Base-by-base conservation (phyloP, 257 asterid species). In the Mitragyna speciosa region DNA sequence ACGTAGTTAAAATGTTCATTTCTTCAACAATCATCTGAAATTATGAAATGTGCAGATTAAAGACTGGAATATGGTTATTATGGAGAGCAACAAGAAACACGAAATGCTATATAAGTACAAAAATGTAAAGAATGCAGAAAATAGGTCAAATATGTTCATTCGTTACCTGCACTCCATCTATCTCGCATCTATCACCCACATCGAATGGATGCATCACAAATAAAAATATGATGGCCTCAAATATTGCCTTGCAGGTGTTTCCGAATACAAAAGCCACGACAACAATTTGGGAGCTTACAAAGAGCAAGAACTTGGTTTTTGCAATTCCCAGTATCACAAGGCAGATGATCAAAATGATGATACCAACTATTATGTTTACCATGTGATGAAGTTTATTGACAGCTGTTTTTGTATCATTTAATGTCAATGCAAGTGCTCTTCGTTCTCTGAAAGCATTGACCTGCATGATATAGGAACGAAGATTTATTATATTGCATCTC, bases 181-280 rank as follows among this genome's bases (percentile, higher is more conserved):
- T 80, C 85, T 95, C 99, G 67, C 98, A 93, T 17, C 98, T 92
- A 52, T 95, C 99, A 8, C 98, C 97, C 41, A 94, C 98, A 63
- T 94, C 98, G 20, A 87, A 92, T 7, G 98, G 98, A 78, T 95
- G 98, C 83, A 93, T 89, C 22, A 95, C 94, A 52, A 95, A 95
- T 70, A 95, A 89, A 75, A 95, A 93, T 33, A 95, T 84, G 83
- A 95, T 70, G 19, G 98, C 93, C 76, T 95, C 99, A 52, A 95
- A 95, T 36, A 91, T 81, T 0, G 95, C 91, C 89, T 93, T 95
- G 92, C 92, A 90, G 0, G 97, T 90, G 85, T 95, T 93, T 24
- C 99, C 99, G 58, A 95, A 95, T 39, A 95, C 77, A 74, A 95
- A 95, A 2, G 99, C 94, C 45, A 91, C 96, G 2, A 95, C 94